Conservation (phyloP, 768 basidiomycete species). For the Termitomyces sp. region DNA sequence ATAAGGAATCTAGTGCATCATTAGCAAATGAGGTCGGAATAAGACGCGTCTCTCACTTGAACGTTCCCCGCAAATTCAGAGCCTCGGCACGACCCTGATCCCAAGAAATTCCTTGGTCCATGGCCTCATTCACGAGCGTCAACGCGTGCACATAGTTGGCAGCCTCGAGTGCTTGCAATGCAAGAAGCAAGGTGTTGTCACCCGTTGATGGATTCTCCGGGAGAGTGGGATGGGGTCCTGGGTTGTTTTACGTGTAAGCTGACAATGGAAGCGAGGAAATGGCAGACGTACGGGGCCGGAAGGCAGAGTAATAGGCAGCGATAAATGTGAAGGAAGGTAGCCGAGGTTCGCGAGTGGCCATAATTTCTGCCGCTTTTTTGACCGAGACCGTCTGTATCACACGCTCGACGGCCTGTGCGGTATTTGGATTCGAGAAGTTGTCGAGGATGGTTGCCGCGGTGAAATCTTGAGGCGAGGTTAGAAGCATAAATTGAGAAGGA, state of each 20-base stretch:
- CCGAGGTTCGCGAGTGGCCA: slow-evolving; percentile 68
- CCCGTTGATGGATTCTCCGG: slow-evolving; percentile 75
- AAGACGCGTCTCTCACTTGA: slow-evolving; percentile 57
- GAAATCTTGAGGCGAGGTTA: slow-evolving; percentile 53
- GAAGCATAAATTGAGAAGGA: background rate
- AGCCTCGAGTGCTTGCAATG: slow-evolving; percentile 78
- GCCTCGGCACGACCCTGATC: slow-evolving; percentile 78
- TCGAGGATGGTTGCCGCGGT: slow-evolving; percentile 96
- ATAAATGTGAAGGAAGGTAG: slow-evolving; percentile 91
- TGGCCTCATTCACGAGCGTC: slow-evolving; percentile 74
- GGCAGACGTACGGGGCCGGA: slow-evolving; percentile 68
- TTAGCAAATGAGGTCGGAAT: background rate
- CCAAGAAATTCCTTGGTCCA: slow-evolving; percentile 82
- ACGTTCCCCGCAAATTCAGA: slow-evolving; percentile 89
- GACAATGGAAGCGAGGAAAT: background rate
- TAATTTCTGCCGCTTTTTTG: slow-evolving; percentile 66
- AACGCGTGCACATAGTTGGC: slow-evolving; percentile 81
- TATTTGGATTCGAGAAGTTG: slow-evolving; percentile 78
- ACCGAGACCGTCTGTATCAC: slow-evolving; percentile 80
- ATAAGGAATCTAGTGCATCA: slow-evolving; percentile 67
- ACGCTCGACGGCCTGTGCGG: slow-evolving; percentile 83
- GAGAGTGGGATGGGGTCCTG: slow-evolving; percentile 63
- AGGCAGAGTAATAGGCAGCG: slow-evolving; percentile 93
- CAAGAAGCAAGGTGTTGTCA: slow-evolving; percentile 76
- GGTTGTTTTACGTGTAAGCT: background rate